A percentile compares a stretch with the other conserved stretches of the same genome.
Evolutionary conservation across 495 filamentous ascomycete genomes (phyloP).

Genomic region (Penicillium canescens): DNA sequence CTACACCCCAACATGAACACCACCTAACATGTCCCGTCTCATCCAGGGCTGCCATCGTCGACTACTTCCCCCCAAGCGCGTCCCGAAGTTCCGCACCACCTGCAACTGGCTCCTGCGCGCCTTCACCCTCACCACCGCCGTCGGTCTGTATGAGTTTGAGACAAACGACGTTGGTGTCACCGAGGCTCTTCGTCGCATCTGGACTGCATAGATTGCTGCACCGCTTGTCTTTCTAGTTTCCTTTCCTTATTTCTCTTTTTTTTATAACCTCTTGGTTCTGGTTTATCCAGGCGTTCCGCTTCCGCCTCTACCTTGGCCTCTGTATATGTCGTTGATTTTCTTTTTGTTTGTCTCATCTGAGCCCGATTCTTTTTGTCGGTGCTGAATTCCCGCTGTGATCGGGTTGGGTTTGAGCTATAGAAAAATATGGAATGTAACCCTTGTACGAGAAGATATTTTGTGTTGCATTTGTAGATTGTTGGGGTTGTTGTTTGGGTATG

Average conservation of each 20-base stretch:
- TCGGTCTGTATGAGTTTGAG: conserved; percentile 97
- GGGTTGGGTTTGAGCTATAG: conserved; percentile 4
- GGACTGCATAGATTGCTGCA: conserved; percentile 60
- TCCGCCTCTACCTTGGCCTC: conserved; percentile 17
- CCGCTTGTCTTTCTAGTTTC: conserved; percentile 23
- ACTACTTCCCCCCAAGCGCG: conserved; percentile 80
- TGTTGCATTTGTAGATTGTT: neutral
- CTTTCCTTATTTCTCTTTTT: conserved; percentile 28
- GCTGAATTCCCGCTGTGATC: conserved; percentile 19
- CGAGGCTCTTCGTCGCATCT: conserved; percentile 81
- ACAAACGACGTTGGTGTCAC: conserved; percentile 98
- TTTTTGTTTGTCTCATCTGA: conserved; percentile 23
- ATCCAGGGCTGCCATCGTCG: conserved; percentile 70
- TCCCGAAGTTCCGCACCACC: conserved; percentile 63
- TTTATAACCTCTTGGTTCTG: conserved; percentile 19
- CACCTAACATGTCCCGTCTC: conserved; percentile 11
- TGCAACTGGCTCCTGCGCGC: conserved; percentile 77
- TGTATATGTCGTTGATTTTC: conserved; percentile 39
- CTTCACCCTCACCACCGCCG: conserved; percentile 74
- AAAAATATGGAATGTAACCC: conserved; percentile 14
- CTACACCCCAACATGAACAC: neutral
- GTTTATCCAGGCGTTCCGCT: conserved; percentile 39
- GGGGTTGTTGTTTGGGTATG: neutral
- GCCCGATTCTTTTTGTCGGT: conserved; percentile 23
- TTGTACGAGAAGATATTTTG: conserved; percentile 8